phyloP scores from a whole-genome alignment of 2,329 filamentous ascomycete species.

The Xylariaceae sp. region DNA sequence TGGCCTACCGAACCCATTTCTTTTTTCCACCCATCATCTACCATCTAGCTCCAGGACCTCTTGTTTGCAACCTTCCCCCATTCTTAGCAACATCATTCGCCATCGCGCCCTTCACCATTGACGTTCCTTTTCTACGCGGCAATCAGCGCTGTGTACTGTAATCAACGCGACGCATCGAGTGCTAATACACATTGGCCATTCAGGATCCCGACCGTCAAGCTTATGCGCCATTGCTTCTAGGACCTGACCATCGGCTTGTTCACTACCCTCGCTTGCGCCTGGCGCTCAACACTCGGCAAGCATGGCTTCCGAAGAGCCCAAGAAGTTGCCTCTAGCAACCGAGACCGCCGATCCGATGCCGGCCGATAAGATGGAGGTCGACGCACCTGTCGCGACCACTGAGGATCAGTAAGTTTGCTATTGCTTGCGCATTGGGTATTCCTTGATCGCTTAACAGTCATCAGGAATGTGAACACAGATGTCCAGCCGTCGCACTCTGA shows the following conservation, averaged over 20 bases:
- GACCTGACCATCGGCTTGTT: conserved; percentile 4
- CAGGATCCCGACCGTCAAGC: conserved; percentile 1
- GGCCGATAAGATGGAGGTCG: conserved; percentile 43
- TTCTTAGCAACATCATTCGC: no score
- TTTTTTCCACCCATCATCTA: background rate
- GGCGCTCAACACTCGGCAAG: conserved; percentile 26
- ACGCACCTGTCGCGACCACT: conserved; percentile 36
- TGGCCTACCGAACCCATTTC: background rate
- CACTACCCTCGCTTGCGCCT: conserved; percentile 6
- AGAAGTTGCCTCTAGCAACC: conserved; percentile 23
- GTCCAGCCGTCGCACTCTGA: conserved; percentile 18
- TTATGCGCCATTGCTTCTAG: conserved; percentile 11
- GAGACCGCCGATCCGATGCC: conserved; percentile 19
- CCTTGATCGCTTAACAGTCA: conserved; percentile 2
- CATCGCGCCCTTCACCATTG: background rate
- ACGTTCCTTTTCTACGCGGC: background rate
- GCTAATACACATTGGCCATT: conserved; percentile 1
- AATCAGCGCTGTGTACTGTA: background rate
- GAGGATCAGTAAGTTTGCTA: conserved; percentile 53
- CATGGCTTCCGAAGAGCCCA: conserved; percentile 33
- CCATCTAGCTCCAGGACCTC: no score
- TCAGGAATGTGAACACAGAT: conserved; percentile 23
- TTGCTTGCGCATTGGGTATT: background rate
- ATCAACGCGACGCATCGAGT: background rate
- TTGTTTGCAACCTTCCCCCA: no score